Conservation (phyloP, 2,329 filamentous ascomycete species). For the Diplodia sapinea region DNA sequence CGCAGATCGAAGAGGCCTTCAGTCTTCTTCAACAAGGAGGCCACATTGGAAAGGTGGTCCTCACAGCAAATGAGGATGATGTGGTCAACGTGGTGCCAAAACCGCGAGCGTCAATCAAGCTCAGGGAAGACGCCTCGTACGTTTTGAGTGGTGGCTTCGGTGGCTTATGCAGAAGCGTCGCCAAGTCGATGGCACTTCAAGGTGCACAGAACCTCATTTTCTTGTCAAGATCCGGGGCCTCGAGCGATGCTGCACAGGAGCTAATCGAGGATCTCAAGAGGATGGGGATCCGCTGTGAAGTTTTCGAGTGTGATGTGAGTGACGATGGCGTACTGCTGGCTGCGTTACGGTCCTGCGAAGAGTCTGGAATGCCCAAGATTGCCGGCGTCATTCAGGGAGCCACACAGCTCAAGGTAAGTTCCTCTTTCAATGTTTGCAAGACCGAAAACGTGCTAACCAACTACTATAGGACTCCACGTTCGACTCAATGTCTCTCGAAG, state of each 20-base stretch:
- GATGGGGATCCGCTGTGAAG: constrained; percentile 10
- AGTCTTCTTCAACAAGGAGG: constrained; percentile 50
- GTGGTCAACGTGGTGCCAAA: constrained; percentile 14
- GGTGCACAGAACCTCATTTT: constrained; percentile 40
- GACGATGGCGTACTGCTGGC: constrained; percentile 10
- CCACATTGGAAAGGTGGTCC: constrained; percentile 37
- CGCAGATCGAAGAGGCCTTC: constrained; percentile 34
- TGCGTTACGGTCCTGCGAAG: neutral
- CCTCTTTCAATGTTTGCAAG: neutral
- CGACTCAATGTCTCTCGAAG: constrained; percentile 31
- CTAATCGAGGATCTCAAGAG: constrained; percentile 12
- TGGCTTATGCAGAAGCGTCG: constrained; percentile 39
- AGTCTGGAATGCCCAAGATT: constrained; percentile 33
- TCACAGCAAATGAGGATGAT: constrained; percentile 32
- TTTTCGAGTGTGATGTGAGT: constrained; percentile 25
- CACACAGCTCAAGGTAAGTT: constrained; percentile 36
- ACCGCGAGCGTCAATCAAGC: neutral
- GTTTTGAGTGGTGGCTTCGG: constrained; percentile 40
- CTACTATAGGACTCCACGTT: constrained; percentile 9
- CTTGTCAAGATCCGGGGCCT: constrained; percentile 36
- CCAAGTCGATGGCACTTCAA: constrained; percentile 38
- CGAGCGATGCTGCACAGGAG: constrained; percentile 34
- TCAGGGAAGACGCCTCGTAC: constrained; percentile 33
- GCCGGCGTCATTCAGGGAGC: constrained; percentile 39
- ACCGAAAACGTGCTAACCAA: constrained; percentile 28